Percentiles rank a stretch among this genome's conserved stretches.
Conservation (phyloP, 257 asterid species). For the Datura wrightii region DNA sequence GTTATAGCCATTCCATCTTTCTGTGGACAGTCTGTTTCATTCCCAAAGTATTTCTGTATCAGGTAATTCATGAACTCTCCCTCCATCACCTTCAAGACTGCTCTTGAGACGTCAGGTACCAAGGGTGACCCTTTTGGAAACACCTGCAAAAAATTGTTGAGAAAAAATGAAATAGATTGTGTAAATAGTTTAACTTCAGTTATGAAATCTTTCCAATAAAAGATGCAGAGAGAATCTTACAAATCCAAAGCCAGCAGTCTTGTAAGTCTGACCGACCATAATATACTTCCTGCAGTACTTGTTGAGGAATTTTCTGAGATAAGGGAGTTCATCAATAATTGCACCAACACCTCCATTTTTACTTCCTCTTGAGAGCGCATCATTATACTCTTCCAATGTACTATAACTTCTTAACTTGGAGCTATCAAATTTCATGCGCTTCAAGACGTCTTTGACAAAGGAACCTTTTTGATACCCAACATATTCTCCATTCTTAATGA, state of each 20-base stretch:
- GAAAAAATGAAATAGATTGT: background rate
- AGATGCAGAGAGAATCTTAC: conserved; percentile 40
- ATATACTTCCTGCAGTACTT: conserved; percentile 51
- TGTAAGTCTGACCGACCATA: conserved; percentile 46
- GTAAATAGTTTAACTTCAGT: background rate
- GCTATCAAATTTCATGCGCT: conserved; percentile 38
- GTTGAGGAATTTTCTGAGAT: conserved; percentile 49
- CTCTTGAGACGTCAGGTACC: conserved; percentile 55
- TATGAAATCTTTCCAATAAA: conserved; percentile 10
- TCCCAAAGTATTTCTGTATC: conserved; percentile 38
- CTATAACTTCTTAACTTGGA: conserved; percentile 44
- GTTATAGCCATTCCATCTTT: conserved; percentile 1
- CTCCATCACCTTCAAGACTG: conserved; percentile 51
- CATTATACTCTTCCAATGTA: conserved; percentile 44
- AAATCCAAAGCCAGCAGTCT: conserved; percentile 60
- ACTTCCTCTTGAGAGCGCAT: conserved; percentile 59
- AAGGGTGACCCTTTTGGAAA: conserved; percentile 59
- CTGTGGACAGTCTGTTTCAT: conserved; percentile 31
- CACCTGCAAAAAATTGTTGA: conserved; percentile 40
- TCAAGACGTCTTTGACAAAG: conserved; percentile 40
- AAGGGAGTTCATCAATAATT: conserved; percentile 61
- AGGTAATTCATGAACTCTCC: conserved; percentile 42
- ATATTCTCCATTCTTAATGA: conserved; percentile 42
- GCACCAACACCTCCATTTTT: conserved; percentile 59
- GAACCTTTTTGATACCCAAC: conserved; percentile 57